A percentile compares a stretch with the other conserved stretches of the same genome.
These are phyloP conservation scores for Cyanodermella asteris DNA, from an alignment of 2,329 filamentous ascomycete genomes.

Conservation along the genomic window DNA sequence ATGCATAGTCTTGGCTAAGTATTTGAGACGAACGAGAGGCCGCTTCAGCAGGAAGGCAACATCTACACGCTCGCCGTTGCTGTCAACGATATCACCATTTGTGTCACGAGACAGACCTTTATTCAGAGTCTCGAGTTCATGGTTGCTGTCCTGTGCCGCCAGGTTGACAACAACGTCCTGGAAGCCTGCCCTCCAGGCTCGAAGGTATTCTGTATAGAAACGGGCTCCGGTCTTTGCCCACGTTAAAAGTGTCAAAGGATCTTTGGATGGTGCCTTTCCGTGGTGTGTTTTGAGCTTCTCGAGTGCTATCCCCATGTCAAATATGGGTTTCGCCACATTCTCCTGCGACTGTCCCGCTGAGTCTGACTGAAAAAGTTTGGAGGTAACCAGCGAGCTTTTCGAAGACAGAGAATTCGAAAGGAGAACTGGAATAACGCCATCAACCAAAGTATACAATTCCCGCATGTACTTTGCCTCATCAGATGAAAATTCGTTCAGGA, in stretches of 20 bases:
- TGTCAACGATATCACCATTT: conserved; percentile 40
- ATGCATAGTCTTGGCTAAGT: conserved; percentile 65
- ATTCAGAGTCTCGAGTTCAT: too few relatives aligned
- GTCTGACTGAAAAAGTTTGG: conserved; percentile 44
- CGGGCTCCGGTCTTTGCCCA: conserved; percentile 66
- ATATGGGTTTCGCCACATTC: conserved; percentile 61
- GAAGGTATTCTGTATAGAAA: conserved; percentile 68
- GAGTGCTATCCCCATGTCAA: conserved; percentile 79
- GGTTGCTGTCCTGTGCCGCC: conserved; percentile 32
- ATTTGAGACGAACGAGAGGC: conserved; percentile 70
- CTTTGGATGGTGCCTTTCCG: conserved; percentile 52
- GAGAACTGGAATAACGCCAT: conserved; percentile 84
- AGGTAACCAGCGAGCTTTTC: conserved; percentile 39
- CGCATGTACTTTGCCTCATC: conserved; percentile 78
- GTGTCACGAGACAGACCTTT: conserved; percentile 34
- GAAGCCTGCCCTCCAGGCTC: conserved; percentile 79
- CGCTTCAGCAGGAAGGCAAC: conserved; percentile 83
- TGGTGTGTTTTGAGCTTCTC: conserved; percentile 68
- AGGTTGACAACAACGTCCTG: conserved; percentile 88
- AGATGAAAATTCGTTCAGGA: conserved; percentile 57
- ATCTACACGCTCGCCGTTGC: conserved; percentile 72
- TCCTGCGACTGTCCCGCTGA: conserved; percentile 31
- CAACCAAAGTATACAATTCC: conserved; percentile 79
- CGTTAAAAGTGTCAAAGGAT: conserved; percentile 47
- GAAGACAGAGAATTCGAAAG: conserved; percentile 64